These are phyloP conservation scores for Fusarium siculi DNA, from an alignment of 2,329 filamentous ascomycete species.

Conservation along the genomic window DNA sequence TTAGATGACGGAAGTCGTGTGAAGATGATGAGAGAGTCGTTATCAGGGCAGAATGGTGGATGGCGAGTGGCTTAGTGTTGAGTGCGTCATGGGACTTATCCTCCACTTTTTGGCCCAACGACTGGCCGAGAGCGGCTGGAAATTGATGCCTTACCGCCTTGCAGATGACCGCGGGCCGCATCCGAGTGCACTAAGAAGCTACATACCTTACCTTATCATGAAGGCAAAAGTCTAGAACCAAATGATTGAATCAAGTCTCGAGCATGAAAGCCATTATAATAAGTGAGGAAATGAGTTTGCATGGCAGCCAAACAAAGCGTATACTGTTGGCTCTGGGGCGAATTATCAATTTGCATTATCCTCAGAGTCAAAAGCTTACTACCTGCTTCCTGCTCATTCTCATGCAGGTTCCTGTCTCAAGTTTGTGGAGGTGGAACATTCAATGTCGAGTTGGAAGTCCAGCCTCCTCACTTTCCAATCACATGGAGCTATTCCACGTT, in stretches of 20 bases:
- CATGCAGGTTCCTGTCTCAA: conserved; percentile 17
- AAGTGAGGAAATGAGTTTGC: not conserved
- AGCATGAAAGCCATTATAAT: not conserved
- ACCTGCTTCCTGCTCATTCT: not conserved
- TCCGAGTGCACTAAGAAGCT: conserved; percentile 28
- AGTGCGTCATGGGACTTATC: conserved; percentile 52
- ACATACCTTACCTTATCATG: conserved; percentile 24
- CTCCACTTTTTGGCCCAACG: conserved; percentile 41
- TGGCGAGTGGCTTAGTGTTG: conserved; percentile 44
- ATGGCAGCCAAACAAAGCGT: not conserved
- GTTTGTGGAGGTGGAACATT: conserved; percentile 9
- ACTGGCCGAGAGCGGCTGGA: conserved; percentile 21
- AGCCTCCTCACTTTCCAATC: not conserved
- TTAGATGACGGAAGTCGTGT: conserved; percentile 19
- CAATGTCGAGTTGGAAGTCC: not conserved
- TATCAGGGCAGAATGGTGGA: conserved; percentile 40
- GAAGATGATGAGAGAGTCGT: conserved; percentile 35
- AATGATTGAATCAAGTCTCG: not conserved
- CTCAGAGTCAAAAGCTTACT: not conserved
- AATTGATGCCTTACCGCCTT: conserved; percentile 44
- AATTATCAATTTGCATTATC: not conserved
- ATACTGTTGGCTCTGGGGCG: not conserved
- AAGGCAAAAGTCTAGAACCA: conserved; percentile 17
- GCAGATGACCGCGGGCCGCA: conserved; percentile 20
- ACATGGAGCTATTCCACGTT: not conserved